Evolutionary conservation across 176 grass and related monocot species (phyloP).

Genomic region (Otatea glauca): DNA sequence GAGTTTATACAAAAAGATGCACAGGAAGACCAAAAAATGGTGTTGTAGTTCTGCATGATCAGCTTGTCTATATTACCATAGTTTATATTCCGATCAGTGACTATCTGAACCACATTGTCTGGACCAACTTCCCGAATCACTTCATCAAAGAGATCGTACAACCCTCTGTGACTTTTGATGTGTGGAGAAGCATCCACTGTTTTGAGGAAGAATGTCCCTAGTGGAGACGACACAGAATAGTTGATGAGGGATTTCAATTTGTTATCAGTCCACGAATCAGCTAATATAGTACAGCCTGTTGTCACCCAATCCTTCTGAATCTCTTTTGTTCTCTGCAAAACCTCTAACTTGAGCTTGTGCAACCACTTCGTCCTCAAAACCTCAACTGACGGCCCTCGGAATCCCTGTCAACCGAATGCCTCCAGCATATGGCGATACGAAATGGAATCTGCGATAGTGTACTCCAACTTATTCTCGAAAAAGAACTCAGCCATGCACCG

Average conservation of each 20-base stretch:
- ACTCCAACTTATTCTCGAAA: conserved; percentile 94
- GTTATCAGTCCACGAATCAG: conserved; percentile 90
- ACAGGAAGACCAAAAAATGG: conserved; percentile 89
- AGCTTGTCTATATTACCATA: conserved; percentile 70
- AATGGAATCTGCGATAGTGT: conserved; percentile 62
- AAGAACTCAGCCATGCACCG: conserved; percentile 95
- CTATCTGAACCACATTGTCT: conserved; percentile 94
- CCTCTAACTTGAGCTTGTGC: conserved; percentile 77
- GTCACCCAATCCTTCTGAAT: conserved; percentile 92
- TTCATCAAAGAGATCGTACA: conserved; percentile 90
- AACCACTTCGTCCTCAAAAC: conserved; percentile 75
- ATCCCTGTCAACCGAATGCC: conserved; percentile 71
- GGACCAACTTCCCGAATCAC: conserved; percentile 90
- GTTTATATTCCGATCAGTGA: conserved; percentile 73
- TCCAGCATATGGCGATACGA: conserved; percentile 84
- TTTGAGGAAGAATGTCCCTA: conserved; percentile 92
- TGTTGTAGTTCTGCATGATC: conserved; percentile 87
- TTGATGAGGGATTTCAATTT: conserved; percentile 82
- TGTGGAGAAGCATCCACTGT: conserved; percentile 79
- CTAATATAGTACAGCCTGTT: conserved; percentile 88
- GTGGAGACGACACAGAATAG: conserved; percentile 78
- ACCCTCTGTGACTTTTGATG: conserved; percentile 70
- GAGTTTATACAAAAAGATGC: conserved; percentile 85
- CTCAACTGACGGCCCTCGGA: conserved; percentile 64
- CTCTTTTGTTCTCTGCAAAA: conserved; percentile 66